These are phyloP conservation scores for Salinomyces thailandicus DNA, from an alignment of 2,329 filamentous ascomycete species.

Conservation along the genomic window DNA sequence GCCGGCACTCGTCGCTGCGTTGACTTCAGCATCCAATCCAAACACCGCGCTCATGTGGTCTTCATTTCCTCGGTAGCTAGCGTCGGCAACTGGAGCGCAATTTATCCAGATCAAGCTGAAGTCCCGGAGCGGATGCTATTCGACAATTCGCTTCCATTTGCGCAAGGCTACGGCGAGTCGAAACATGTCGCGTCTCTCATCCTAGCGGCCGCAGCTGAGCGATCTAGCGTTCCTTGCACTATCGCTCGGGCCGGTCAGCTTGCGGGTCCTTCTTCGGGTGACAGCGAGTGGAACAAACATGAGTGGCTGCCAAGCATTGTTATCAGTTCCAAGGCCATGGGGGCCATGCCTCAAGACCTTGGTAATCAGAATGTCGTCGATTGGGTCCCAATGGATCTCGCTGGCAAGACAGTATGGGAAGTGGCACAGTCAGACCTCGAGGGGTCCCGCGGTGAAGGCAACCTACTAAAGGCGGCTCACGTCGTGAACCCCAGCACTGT, in stretches of 20 bases:
- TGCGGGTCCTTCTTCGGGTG: constrained; percentile 14
- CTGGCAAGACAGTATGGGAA: constrained; percentile 28
- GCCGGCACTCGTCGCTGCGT: constrained; percentile 20
- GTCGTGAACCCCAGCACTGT: constrained; percentile 17
- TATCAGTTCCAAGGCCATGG: constrained; percentile 29
- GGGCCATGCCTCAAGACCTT: constrained; percentile 29
- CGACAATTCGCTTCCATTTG: constrained; percentile 17
- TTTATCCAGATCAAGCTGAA: constrained; percentile 6
- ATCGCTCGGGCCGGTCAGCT: constrained; percentile 18
- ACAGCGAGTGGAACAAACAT: constrained; percentile 29
- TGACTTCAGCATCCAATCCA: constrained; percentile 17
- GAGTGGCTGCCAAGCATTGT: constrained; percentile 37
- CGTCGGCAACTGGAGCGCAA: constrained; percentile 20
- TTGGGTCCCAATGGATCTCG: constrained; percentile 36
- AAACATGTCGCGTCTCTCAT: constrained; percentile 28
- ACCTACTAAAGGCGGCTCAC: constrained; percentile 14
- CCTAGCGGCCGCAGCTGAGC: constrained; percentile 20
- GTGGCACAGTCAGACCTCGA: constrained; percentile 7
- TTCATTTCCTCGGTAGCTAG: constrained; percentile 32
- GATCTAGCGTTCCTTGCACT: constrained; percentile 13
- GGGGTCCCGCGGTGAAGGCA: neutral
- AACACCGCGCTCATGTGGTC: constrained; percentile 21
- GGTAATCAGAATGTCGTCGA: constrained; percentile 28
- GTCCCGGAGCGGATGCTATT: constrained; percentile 25
- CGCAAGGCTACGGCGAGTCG: constrained; percentile 29